Conservation (phyloP, 176 grass and related monocot species). For the Oryza nivara region DNA sequence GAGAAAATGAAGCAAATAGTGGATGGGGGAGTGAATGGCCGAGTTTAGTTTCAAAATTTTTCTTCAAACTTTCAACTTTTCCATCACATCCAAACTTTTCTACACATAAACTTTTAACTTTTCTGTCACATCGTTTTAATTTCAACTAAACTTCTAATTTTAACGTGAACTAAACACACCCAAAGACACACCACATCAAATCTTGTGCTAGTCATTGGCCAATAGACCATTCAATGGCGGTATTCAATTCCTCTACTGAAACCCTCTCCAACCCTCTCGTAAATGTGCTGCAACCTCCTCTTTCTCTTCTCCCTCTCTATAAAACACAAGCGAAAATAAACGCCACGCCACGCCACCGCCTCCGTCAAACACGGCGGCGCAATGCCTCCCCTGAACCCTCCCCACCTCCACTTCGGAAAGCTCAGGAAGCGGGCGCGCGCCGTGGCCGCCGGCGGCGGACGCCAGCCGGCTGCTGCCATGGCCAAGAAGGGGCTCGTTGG, state of each 20-base stretch:
- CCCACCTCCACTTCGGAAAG: constrained; percentile 49
- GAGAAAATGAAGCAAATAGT: not conserved
- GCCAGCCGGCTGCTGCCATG: constrained; percentile 35
- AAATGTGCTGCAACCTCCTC: constrained; percentile 22
- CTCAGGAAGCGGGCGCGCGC: constrained; percentile 46
- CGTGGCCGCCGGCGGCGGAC: not conserved
- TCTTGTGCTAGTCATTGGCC: constrained; percentile 8
- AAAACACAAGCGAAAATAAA: constrained; percentile 38
- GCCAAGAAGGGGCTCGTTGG: constrained; percentile 55
- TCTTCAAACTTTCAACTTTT: no score
- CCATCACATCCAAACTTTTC: no score
- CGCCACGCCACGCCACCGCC: constrained; percentile 24
- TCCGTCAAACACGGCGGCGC: constrained; percentile 39
- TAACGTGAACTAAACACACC: no score
- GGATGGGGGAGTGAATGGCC: not conserved
- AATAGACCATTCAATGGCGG: constrained; percentile 37
- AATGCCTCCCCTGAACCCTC: constrained; percentile 59
- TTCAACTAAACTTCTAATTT: no score
- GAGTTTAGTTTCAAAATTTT: no score
- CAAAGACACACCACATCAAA: not conserved
- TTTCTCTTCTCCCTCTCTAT: constrained; percentile 1
- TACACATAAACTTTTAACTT: no score
- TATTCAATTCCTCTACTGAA: constrained; percentile 56
- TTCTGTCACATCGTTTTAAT: no score
- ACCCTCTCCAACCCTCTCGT: constrained; percentile 39